Conservation (phyloP, 371 early-diverging fungal genomes). For the Mucor velutinosus region DNA sequence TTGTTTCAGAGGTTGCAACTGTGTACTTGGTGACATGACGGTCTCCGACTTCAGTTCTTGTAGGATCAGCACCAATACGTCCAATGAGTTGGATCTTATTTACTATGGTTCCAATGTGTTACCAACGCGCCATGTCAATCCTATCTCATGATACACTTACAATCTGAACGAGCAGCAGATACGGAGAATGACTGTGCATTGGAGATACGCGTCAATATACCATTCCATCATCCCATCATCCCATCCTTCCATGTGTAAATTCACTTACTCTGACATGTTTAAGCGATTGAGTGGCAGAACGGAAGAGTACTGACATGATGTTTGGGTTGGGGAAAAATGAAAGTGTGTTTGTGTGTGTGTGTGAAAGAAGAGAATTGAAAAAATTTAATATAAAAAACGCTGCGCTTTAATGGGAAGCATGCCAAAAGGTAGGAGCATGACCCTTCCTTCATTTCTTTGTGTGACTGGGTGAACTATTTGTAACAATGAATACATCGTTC, state of each 20-base stretch:
- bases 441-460: not conserved
- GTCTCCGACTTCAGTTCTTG: slow-evolving; percentile 33
- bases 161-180: slow-evolving; percentile 26
- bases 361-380: not conserved
- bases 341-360: too few relatives aligned
- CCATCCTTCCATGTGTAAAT: too few relatives aligned
- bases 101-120: slow-evolving; percentile 15
- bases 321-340: not conserved
- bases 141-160: slow-evolving; percentile 13
- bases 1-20: slow-evolving; percentile 60
- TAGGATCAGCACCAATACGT: slow-evolving; percentile 58
- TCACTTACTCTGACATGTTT: slow-evolving; percentile 28
- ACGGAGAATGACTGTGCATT: slow-evolving; percentile 26
- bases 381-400: not conserved
- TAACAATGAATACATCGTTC: not conserved
- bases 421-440: not conserved
- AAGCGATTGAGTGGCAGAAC: slow-evolving; percentile 11
- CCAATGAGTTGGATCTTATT: slow-evolving; percentile 63
- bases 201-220: slow-evolving; percentile 1
- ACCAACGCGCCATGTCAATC: not conserved
- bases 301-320: slow-evolving; percentile 25
- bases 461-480: not conserved
- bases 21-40: slow-evolving; percentile 58
- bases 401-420: not conserved
- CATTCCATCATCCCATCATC: not conserved